phyloP scores from a whole-genome alignment of 768 basidiomycete genomes.

The Hygrophoropsis aurantiaca region DNA sequence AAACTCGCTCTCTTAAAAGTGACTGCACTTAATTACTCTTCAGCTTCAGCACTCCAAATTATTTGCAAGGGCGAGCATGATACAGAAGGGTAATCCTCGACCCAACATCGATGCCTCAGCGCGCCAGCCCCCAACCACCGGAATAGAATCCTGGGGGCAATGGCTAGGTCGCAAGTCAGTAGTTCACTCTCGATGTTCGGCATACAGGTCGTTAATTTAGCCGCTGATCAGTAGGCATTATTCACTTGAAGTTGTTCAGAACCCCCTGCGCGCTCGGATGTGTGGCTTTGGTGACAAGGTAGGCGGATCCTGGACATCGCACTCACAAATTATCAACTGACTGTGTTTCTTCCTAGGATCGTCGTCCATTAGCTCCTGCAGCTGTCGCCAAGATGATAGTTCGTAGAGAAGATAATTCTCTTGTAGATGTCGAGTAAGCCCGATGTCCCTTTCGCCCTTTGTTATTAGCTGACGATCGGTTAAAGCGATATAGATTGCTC shows the following conservation, averaged over 20 bases:
- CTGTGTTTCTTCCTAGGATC: constrained; percentile 57
- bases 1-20: neutral
- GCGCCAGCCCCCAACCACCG: constrained; percentile 31
- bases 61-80: constrained; percentile 43
- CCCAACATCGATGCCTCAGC: constrained; percentile 19
- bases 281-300: constrained; percentile 98
- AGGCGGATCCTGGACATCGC: constrained; percentile 19
- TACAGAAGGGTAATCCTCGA: constrained; percentile 59
- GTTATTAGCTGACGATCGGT: constrained; percentile 4
- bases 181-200: neutral
- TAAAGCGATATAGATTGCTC: constrained; percentile 79
- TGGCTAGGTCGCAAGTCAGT: constrained; percentile 66
- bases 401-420: constrained; percentile 59
- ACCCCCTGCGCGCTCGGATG: constrained; percentile 89
- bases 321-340: constrained; percentile 11
- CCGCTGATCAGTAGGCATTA: constrained; percentile 56
- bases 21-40: neutral
- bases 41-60: neutral
- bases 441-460: neutral
- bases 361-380: constrained; percentile 88
- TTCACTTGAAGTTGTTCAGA: constrained; percentile 81
- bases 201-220: constrained; percentile 6
- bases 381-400: constrained; percentile 85
- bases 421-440: constrained; percentile 77
- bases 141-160: constrained; percentile 66